Conservation (phyloP, 2,329 filamentous ascomycete species). For the Lizonia empirigonia region DNA sequence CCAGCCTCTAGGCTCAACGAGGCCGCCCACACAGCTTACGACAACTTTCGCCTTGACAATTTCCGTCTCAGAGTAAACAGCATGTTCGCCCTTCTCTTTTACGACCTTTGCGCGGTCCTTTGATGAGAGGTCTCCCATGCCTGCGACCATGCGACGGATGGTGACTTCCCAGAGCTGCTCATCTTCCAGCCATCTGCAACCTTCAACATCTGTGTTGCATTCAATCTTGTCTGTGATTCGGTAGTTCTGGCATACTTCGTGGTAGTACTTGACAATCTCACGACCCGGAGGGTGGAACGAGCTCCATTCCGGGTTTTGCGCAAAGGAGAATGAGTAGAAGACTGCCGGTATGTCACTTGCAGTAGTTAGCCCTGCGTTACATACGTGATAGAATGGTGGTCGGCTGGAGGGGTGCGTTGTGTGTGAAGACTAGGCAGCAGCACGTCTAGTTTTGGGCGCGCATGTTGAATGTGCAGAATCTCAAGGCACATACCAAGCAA, state of each 20-base stretch:
- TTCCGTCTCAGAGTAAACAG: slow-evolving; percentile 59
- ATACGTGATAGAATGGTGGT: background rate
- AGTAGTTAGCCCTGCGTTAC: slow-evolving; percentile 18
- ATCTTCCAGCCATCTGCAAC: slow-evolving; percentile 58
- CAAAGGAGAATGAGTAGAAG: slow-evolving; percentile 64
- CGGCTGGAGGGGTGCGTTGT: background rate
- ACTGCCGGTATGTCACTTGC: slow-evolving; percentile 55
- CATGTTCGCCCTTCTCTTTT: slow-evolving; percentile 50
- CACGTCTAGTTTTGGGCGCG: background rate
- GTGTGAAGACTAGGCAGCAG: background rate
- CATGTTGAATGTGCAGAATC: too few relatives aligned
- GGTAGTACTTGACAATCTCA: slow-evolving; percentile 60
- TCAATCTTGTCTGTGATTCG: slow-evolving; percentile 63
- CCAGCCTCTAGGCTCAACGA: slow-evolving; percentile 61
- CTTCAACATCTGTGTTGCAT: slow-evolving; percentile 62
- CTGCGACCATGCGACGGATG: slow-evolving; percentile 57
- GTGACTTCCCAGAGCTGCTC: slow-evolving; percentile 62
- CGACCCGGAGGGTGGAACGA: slow-evolving; percentile 55
- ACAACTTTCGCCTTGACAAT: slow-evolving; percentile 61
- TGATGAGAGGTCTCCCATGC: slow-evolving; percentile 59
- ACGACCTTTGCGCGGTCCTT: slow-evolving; percentile 55
- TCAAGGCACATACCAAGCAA: slow-evolving; percentile 36
- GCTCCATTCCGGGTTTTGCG: slow-evolving; percentile 59
- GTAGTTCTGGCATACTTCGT: slow-evolving; percentile 60
- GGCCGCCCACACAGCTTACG: slow-evolving; percentile 60